Base-by-base conservation (phyloP, 768 basidiomycete genomes). In the Pisolithus tinctorius region DNA sequence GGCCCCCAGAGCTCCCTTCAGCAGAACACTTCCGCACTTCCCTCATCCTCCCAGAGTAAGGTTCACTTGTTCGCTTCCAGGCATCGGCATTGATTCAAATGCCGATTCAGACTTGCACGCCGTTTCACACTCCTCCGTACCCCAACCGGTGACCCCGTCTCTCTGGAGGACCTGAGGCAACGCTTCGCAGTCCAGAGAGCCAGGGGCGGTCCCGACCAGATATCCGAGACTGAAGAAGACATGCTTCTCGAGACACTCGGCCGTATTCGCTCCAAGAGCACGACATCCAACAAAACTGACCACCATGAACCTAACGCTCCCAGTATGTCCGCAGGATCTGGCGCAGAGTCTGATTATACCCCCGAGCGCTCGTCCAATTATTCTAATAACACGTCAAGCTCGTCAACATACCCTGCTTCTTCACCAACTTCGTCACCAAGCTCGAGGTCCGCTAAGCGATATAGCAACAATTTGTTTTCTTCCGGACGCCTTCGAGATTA, bases 391-490 rank as follows among this genome's bases (percentile, higher is more conserved):
- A 54, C 67, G 56, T 57, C 75, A 50, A 59, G 63, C 50, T 55
- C 67, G 64, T 47, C 45, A 20, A 31, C 60, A 11, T 61, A 60
- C 69, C 61, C 71, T 58, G 44, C 73, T 17, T 78, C 80, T 23
- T 76, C 66, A 4, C 20, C 62, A 55, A 63, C 63, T 25, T 69
- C 66, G 40, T 69, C 83, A 25, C 59, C 63, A 25, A 62, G 62
- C 52, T 65, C 71, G 45, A 74, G 78, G 31, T 78, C 79, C 38
- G 70, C 73, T 50, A 85, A 86, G 68, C 80, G 89, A 43, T 86
- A 87, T 66, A 90, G 88, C 72, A 91, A 91, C 65, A 91, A 91
- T 61, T 72, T 93, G 46, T 92, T 91, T 55, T 84, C 87, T 44
- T 91, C 89, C 16, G 82, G 84, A n/a, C 78, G 83, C 50, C 75